phyloP scores from a whole-genome alignment of 768 basidiomycete species.

The Amanita molliuscula region DNA sequence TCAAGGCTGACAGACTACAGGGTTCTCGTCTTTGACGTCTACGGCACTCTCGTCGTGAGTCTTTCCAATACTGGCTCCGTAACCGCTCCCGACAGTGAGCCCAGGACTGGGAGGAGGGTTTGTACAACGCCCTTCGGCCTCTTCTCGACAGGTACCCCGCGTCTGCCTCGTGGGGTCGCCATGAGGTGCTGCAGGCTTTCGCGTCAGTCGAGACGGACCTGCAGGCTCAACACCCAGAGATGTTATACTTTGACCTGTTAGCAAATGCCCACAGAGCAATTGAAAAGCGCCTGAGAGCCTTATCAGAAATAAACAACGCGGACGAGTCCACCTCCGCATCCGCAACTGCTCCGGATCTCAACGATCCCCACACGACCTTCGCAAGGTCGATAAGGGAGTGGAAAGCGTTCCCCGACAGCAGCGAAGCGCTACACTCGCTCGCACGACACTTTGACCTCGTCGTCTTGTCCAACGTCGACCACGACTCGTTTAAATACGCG shows the following conservation, averaged over 20 bases:
- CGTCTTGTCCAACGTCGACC: constrained; percentile 72
- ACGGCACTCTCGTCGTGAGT: constrained; percentile 58
- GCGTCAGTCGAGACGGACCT: constrained; percentile 43
- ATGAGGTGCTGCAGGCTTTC: constrained; percentile 44
- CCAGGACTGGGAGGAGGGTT: constrained; percentile 67
- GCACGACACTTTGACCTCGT: constrained; percentile 57
- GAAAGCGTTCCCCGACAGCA: constrained; percentile 60
- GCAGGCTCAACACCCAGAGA: constrained; percentile 43
- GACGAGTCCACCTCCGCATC: constrained; percentile 9
- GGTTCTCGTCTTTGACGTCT: constrained; percentile 65
- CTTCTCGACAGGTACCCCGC: constrained; percentile 33
- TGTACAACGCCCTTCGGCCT: constrained; percentile 44
- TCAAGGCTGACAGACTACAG: constrained; percentile 30
- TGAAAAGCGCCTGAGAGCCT: constrained; percentile 24
- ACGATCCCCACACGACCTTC: constrained; percentile 35
- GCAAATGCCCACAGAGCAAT: constrained; percentile 33
- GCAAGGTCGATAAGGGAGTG: constrained; percentile 52
- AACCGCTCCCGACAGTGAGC: background rate
- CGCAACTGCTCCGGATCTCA: constrained; percentile 1
- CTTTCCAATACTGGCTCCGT: background rate
- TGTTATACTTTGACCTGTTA: constrained; percentile 54
- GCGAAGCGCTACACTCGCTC: constrained; percentile 46
- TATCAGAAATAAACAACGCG: constrained; percentile 13
- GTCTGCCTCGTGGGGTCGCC: constrained; percentile 33
- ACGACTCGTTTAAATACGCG: constrained; percentile 48